Evolutionary conservation across 176 grass and related monocot genomes (phyloP).

Genomic region (Urochloa ruziziensis): DNA sequence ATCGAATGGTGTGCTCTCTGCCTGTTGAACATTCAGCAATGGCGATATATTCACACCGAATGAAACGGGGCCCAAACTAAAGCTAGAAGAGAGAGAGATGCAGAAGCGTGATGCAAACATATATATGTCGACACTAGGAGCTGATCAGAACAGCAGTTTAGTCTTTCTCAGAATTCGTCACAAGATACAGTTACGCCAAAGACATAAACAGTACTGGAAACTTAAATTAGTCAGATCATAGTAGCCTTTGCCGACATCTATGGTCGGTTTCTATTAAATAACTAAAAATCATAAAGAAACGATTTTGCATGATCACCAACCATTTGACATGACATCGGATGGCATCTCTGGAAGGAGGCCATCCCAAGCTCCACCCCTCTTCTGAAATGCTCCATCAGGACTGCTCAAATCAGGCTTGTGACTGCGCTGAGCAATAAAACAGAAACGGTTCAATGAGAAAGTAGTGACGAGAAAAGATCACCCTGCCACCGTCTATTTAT

Average conservation of each 20-base stretch:
- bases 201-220: background rate
- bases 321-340: constrained; percentile 51
- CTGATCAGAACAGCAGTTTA: background rate
- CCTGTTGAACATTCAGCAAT: constrained; percentile 44
- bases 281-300: background rate
- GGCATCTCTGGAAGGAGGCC: constrained; percentile 57
- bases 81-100: background rate
- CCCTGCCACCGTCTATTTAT: constrained; percentile 22
- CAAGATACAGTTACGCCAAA: constrained; percentile 4
- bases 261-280: background rate
- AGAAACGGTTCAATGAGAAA: constrained; percentile 21
- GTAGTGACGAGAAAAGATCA: constrained; percentile 7
- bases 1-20: constrained; percentile 42
- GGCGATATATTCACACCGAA: background rate
- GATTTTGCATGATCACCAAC: constrained; percentile 47
- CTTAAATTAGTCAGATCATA: background rate
- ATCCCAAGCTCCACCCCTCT: constrained; percentile 61
- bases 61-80: background rate
- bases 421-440: constrained; percentile 10
- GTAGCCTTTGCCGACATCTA: background rate
- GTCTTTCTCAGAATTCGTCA: background rate
- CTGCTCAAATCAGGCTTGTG: background rate
- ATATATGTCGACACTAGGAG: too few relatives aligned
- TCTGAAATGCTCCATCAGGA: constrained; percentile 60
- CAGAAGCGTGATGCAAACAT: background rate